Evolutionary conservation across 2,329 filamentous ascomycete genomes (phyloP).

Genomic region (Cercospora zeina): DNA sequence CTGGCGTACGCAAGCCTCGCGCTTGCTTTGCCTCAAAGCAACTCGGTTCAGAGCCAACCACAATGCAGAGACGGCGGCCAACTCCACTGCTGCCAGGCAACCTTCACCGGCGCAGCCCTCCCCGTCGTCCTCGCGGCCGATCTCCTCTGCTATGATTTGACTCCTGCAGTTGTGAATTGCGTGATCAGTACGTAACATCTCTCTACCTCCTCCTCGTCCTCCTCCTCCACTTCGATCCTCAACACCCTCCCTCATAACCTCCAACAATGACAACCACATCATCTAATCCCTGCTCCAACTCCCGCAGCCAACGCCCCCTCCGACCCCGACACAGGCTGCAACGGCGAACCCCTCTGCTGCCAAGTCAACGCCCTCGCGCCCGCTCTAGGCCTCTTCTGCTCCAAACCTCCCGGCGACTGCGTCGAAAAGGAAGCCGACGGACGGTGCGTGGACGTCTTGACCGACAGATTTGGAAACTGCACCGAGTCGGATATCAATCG

Average conservation of each 20-base stretch:
- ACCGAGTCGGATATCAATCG: slow-evolving; percentile 6
- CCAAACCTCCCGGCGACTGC: slow-evolving; percentile 26
- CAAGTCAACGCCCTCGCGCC: slow-evolving; percentile 27
- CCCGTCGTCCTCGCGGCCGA: slow-evolving; percentile 20
- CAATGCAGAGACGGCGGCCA: slow-evolving; percentile 30
- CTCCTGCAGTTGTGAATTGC: slow-evolving; percentile 28
- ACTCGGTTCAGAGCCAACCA: not conserved
- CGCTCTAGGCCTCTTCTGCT: slow-evolving; percentile 26
- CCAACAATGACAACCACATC: too few relatives aligned
- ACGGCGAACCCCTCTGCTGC: slow-evolving; percentile 24
- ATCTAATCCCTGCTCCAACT: not conserved
- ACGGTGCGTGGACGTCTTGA: slow-evolving; percentile 9
- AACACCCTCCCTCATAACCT: too few relatives aligned
- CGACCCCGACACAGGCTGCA: slow-evolving; percentile 17
- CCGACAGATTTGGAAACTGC: slow-evolving; percentile 12
- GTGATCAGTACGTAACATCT: slow-evolving; percentile 19
- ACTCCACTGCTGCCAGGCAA: slow-evolving; percentile 28
- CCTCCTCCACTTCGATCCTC: not conserved
- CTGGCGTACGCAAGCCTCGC: not conserved
- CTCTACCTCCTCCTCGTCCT: not conserved
- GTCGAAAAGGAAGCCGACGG: slow-evolving; percentile 17
- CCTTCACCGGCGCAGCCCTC: slow-evolving; percentile 18
- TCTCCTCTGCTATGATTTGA: slow-evolving; percentile 28
- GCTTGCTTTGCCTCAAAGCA: not conserved
- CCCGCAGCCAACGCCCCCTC: slow-evolving; percentile 12